Conservation (phyloP, 78 protist species). For the Dictyostelium intermedium region DNA sequence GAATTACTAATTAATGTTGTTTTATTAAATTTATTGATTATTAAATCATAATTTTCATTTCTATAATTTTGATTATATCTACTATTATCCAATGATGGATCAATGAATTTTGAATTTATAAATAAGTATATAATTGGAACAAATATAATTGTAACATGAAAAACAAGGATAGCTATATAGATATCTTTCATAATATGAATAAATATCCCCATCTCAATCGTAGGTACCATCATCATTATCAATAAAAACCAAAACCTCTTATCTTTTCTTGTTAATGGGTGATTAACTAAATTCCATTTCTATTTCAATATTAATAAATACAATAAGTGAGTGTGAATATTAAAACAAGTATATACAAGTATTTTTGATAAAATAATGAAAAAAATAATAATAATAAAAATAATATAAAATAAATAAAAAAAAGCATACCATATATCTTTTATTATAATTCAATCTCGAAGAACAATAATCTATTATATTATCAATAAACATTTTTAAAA, state of each 20-base stretch:
- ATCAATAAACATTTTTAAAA: neutral
- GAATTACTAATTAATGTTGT: neutral
- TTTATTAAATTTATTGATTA: neutral
- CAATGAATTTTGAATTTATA: neutral
- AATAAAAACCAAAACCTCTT: neutral
- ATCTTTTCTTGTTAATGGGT: constrained; percentile 1
- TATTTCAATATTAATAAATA: too few relatives aligned
- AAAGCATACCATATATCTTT: neutral
- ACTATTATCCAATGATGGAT: neutral
- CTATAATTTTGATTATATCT: neutral
- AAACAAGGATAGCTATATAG: constrained; percentile 9
- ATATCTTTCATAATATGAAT: constrained; percentile 7
- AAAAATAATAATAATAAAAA: too few relatives aligned
- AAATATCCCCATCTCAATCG: constrained; percentile 13
- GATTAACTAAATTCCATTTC: constrained; percentile 35
- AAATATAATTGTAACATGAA: neutral
- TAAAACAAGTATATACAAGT: too few relatives aligned
- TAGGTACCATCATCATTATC: neutral
- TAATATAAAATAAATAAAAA: neutral
- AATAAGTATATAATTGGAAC: neutral
- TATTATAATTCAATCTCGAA: neutral
- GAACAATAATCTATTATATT: neutral
- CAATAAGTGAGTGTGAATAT: too few relatives aligned
- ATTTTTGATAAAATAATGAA: too few relatives aligned
- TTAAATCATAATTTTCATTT: neutral